Evolutionary conservation across 2,329 filamentous ascomycete species (phyloP).

Genomic region (Ceratocystis cubensis): DNA sequence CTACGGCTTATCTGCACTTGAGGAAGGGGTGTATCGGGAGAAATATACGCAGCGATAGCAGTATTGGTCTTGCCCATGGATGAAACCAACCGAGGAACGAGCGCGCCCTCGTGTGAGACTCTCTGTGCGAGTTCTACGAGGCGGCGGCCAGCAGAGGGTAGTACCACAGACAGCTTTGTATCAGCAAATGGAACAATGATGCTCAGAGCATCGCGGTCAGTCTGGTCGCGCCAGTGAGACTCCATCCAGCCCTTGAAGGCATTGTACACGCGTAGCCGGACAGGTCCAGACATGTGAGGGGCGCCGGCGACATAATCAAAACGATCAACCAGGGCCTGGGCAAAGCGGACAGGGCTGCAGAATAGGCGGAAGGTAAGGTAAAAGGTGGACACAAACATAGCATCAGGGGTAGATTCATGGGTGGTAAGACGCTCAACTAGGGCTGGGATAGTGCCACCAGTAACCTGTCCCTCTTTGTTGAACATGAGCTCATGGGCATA

Average conservation of each 20-base stretch:
- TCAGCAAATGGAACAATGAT: slow-evolving; percentile 72
- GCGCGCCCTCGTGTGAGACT: slow-evolving; percentile 58
- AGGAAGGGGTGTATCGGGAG: slow-evolving; percentile 60
- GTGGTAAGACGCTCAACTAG: slow-evolving; percentile 90
- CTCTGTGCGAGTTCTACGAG: slow-evolving; percentile 68
- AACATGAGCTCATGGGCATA: slow-evolving; percentile 83
- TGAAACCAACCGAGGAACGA: slow-evolving; percentile 72
- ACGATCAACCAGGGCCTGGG: slow-evolving; percentile 71
- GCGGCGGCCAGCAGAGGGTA: slow-evolving; percentile 70
- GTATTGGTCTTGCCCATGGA: slow-evolving; percentile 81
- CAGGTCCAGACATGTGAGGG: slow-evolving; percentile 59
- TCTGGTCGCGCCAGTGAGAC: slow-evolving; percentile 79
- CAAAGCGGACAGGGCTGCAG: slow-evolving; percentile 65
- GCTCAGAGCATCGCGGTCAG: slow-evolving; percentile 62
- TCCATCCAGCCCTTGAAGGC: slow-evolving; percentile 96
- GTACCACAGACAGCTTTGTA: slow-evolving; percentile 50
- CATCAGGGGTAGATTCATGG: slow-evolving; percentile 83
- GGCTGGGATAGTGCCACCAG: slow-evolving; percentile 77
- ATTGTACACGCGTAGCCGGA: slow-evolving; percentile 86
- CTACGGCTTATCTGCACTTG: slow-evolving; percentile 59
- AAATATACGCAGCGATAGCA: slow-evolving; percentile 52
- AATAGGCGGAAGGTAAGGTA: slow-evolving; percentile 95
- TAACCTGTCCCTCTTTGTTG: slow-evolving; percentile 91
- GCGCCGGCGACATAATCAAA: slow-evolving; percentile 85
- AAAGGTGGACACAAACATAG: slow-evolving; percentile 84